phyloP scores from a whole-genome alignment of 2,329 filamentous ascomycete genomes.

The Ophiostoma triangulosporum region DNA sequence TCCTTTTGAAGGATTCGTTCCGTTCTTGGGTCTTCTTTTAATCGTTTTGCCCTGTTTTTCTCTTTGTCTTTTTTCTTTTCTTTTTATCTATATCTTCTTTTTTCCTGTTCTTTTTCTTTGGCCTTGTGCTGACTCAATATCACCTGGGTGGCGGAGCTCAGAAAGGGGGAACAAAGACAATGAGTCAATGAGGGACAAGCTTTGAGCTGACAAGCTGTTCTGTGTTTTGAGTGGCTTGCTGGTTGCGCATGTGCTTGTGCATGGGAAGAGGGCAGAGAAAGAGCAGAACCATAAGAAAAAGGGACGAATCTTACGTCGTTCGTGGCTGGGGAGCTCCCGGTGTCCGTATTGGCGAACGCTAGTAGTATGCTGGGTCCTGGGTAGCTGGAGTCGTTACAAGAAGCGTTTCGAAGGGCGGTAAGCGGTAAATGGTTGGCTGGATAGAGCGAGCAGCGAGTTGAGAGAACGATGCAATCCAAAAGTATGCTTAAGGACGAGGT shows the following conservation, averaged over 20 bases:
- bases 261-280: not conserved
- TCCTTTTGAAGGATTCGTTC: not conserved
- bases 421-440: not conserved
- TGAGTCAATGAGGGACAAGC: not conserved
- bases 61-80: not conserved
- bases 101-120: not conserved
- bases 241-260: not conserved
- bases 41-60: not conserved
- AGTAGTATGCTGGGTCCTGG: too few relatives aligned
- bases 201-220: not conserved
- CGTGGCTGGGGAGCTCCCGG: not conserved
- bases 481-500: not conserved
- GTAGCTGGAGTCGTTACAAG: not conserved
- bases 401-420: not conserved
- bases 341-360: not conserved
- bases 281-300: not conserved
- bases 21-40: not conserved
- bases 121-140: not conserved
- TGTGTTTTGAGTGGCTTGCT: not conserved
- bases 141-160: not conserved
- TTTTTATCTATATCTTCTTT: not conserved
- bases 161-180: not conserved
- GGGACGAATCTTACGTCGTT: not conserved
- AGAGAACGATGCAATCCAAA: not conserved
- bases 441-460: not conserved